Evolutionary conservation across 129 eudicot genomes (phyloP), one percentile per base, ranked within the genome.

Genomic region (Glebionis coronaria): DNA sequence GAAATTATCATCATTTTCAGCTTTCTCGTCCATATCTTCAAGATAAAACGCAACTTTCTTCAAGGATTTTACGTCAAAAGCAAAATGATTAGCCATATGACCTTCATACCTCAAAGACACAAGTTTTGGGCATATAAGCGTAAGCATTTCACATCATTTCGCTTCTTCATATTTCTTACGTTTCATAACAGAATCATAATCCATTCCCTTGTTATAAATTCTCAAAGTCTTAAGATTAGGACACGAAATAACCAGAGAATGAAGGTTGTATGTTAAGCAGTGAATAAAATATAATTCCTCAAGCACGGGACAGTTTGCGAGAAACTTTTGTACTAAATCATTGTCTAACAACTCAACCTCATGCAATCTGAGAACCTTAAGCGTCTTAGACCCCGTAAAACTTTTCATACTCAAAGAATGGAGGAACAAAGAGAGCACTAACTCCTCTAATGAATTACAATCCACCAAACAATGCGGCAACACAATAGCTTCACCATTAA

Each of bases 211-310:
- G n/a, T n/a, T n/a, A n/a, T 70, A 38, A 46, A 59, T 28, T 13
- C 49, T 60, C 50, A 59, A 27, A 10, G 46, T 59, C 75, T 70
- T 70, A 50, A 70, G 75, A 29, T 29, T 47, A 3, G 14, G 21
- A 19, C 47, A 45, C 46, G 75, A 70, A 16, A 70, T 29, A 44
- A 10, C 12, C 46, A 70, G 56, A 70, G 9, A 2, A 16, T 18
- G n/a, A n/a, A 70, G 10, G 12, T 8, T 15, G 50, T 12, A 0
- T 7, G 31, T n/a, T 14, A 0, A 9, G 14, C 68, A 71, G 49
- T 47, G 14, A 5, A 45, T 47, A 21, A 70, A 47, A 70, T 67
- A 46, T 50, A 70, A 47, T 16, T 70, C 75, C 75, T 58, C 68
- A 47, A 58, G 68, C 60, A 59, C 18, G 18, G 67, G 35, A 1